Evolutionary conservation across 2,329 filamentous ascomycete genomes (phyloP), one percentile per base, ranked within the genome.

Genomic region (Sclerotinia glacialis): DNA sequence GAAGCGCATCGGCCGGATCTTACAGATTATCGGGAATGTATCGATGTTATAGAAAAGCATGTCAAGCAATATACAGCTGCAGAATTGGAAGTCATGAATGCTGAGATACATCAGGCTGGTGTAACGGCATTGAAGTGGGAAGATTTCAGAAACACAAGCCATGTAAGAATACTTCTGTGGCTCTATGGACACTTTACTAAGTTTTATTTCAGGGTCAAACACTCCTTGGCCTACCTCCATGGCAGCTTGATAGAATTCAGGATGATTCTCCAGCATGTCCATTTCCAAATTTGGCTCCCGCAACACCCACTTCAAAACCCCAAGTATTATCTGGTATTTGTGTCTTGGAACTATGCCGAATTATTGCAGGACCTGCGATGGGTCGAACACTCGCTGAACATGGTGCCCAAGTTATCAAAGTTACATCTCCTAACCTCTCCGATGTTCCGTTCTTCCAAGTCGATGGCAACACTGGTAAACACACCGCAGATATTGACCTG

Each of bases 291-390:
- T 12, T 49, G 3, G 79, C 79, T 8, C 72, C 73, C 64, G 69
- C 72, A 12, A 55, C 66, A 7, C 61, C 64, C 2, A 37, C 46
- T 23, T 68, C 62, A 12, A 69, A 71, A 44, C 71, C 71, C 12
- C 70, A 71, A 66, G 67, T 72, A 72, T 86, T 79, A 67, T 81
- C 73, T 8, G 89, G 89, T 0, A 82, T 92, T 75, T 89, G 88
- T 70, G 89, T 93, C 7, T 82, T 93, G 6, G 90, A 93, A 74
- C 79, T 93, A 40, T 90, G 89, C 74, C 86, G 89, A 50, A 87
- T 92, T 72, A 91, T 93, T 69, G 90, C 90, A 4, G 89, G 89
- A 0, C 89, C 89, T n/a, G 85, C 87, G 5, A 87, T 92, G 70
- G 86, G 86, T 3, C 85, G 89, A 40, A 87, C 87, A 1, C 82